phyloP scores from a whole-genome alignment of 352 stramenopile species.

The Globisporangium echinulatum region DNA sequence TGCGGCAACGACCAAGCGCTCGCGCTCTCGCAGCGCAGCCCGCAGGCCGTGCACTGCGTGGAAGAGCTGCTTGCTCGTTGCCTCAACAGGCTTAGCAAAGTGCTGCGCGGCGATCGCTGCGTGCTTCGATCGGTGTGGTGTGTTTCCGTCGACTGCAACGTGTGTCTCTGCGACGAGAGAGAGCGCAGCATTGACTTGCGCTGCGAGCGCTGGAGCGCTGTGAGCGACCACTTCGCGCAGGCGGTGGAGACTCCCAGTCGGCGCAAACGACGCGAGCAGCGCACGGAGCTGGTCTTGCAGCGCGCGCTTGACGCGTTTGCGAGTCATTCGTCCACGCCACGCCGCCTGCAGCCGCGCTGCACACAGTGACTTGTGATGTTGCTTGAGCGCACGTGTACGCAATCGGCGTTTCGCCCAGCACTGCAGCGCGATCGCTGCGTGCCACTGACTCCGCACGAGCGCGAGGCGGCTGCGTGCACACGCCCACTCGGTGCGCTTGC shows the following conservation, averaged over 20 bases:
- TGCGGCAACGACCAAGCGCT: conserved; percentile 19
- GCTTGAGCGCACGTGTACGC: conserved; percentile 10
- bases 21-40: conserved; percentile 21
- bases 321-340: conserved; percentile 33
- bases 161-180: conserved; percentile 50
- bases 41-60: conserved; percentile 37
- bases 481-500: conserved; percentile 27
- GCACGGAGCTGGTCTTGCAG: conserved; percentile 36
- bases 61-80: conserved; percentile 40
- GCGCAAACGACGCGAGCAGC: conserved; percentile 40
- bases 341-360: conserved; percentile 36
- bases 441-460: conserved; percentile 29
- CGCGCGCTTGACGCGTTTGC: conserved; percentile 30
- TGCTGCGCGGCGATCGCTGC: conserved; percentile 29
- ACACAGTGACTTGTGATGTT: conserved; percentile 13
- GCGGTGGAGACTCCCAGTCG: conserved; percentile 53
- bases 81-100: conserved; percentile 24
- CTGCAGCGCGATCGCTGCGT: conserved; percentile 30
- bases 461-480: conserved; percentile 25
- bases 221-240: conserved; percentile 37
- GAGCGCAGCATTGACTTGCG: conserved; percentile 41
- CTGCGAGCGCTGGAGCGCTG: conserved; percentile 21
- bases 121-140: conserved; percentile 7
- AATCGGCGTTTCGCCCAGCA: conserved; percentile 23
- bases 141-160: conserved; percentile 26